Evolutionary conservation across 495 filamentous ascomycete species (phyloP).

Genomic region (Penicillium diatomitis): DNA sequence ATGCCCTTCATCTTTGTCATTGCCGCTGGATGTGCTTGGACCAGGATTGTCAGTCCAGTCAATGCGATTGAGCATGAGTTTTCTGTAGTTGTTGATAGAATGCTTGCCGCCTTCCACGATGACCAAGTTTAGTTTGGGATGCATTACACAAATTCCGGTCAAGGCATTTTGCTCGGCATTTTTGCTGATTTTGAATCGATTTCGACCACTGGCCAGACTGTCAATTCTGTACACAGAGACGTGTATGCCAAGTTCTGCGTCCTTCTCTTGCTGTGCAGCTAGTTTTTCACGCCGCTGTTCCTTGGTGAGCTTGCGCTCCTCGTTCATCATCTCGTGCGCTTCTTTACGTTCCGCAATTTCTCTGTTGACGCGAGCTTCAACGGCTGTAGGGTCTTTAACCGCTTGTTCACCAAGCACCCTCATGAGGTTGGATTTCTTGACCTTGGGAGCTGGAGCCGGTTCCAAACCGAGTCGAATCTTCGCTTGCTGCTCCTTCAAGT

Average conservation of each 20-base stretch:
- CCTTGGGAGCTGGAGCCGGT: conserved; percentile 82
- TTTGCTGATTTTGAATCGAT: conserved; percentile 84
- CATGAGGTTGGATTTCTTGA: conserved; percentile 95
- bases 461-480: conserved; percentile 88
- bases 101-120: conserved; percentile 86
- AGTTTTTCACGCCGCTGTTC: conserved; percentile 85
- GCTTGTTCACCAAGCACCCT: conserved; percentile 94
- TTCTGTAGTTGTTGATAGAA: conserved; percentile 71
- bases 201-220: conserved; percentile 77
- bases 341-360: conserved; percentile 80
- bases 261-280: conserved; percentile 71
- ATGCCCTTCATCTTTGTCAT: conserved; percentile 51
- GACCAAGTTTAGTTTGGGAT: conserved; percentile 78
- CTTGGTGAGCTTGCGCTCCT: conserved; percentile 82
- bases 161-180: conserved; percentile 83
- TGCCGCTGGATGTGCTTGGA: conserved; percentile 42
- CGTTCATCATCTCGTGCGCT: conserved; percentile 69
- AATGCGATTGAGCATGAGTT: conserved; percentile 85
- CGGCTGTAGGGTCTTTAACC: conserved; percentile 94
- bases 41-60: conserved; percentile 86
- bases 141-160: conserved; percentile 79
- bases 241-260: conserved; percentile 74
- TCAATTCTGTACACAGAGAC: conserved; percentile 82
- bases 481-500: conserved; percentile 90
- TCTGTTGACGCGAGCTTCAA: conserved; percentile 84